Evolutionary conservation across 176 grass and related monocot species (phyloP).

Genomic region (Juncus inflexus): DNA sequence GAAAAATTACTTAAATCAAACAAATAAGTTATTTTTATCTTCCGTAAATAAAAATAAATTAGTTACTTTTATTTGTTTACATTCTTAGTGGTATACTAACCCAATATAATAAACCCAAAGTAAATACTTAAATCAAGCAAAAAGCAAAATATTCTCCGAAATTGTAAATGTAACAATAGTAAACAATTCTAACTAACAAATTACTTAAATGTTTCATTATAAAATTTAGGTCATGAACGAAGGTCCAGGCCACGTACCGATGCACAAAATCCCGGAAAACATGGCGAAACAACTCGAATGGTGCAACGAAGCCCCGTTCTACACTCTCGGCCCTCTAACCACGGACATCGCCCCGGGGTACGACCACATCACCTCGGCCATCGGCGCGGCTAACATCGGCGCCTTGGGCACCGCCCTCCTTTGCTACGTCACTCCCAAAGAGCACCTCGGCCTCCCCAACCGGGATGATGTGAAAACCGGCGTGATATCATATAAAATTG

Average conservation of each 20-base stretch:
- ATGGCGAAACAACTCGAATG: slow-evolving; percentile 96
- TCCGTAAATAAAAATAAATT: slow-evolving; percentile 6
- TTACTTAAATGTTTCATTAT: too few relatives aligned
- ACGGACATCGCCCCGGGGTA: slow-evolving; percentile 98
- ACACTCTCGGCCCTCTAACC: slow-evolving; percentile 89
- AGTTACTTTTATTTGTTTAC: not conserved
- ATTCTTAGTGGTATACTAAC: not conserved
- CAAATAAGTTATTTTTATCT: not conserved
- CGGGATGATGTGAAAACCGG: slow-evolving; percentile 91
- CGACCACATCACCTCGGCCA: slow-evolving; percentile 99
- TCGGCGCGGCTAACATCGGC: slow-evolving; percentile 94
- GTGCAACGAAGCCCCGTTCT: slow-evolving; percentile 97
- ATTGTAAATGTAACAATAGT: too few relatives aligned
- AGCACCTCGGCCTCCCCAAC: slow-evolving; percentile 96
- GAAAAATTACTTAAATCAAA: too few relatives aligned
- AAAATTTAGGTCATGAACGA: slow-evolving; percentile 90
- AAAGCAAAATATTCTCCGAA: too few relatives aligned
- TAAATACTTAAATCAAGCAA: not conserved
- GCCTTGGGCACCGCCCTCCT: slow-evolving; percentile 92
- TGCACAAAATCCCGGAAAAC: slow-evolving; percentile 98
- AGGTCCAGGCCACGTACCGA: slow-evolving; percentile 91
- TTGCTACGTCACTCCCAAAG: slow-evolving; percentile 98
- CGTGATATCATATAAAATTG: slow-evolving; percentile 95
- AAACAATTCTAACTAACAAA: too few relatives aligned
- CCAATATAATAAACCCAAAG: not conserved